Evolutionary conservation across 2,329 filamentous ascomycete genomes (phyloP), one percentile per base, ranked within the genome.

Genomic region (Talaromyces sp.): DNA sequence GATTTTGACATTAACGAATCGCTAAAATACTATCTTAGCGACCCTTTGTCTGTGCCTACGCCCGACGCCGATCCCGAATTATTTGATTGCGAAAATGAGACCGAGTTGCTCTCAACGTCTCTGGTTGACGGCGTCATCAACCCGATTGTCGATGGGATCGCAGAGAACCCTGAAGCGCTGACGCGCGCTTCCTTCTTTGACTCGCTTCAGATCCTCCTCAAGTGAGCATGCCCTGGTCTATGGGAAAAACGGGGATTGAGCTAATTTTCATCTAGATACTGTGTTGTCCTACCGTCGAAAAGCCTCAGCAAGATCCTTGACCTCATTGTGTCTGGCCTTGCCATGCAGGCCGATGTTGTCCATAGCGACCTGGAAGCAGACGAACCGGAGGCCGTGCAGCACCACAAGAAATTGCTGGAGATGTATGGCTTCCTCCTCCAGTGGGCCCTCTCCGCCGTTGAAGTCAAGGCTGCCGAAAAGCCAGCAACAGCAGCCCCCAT

Each of bases 1-100:
- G 85, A 89, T 72, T 99, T 99, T 80, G 91, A 98, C 76, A 91
- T 99, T 78, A 96, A 97, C 76, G 90, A 96, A 81, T 92, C 92
- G 67, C 89, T 98, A 76, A 97, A 96, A 83, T 86, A 91, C 75
- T 99, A 97, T 79, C 91, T 97, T 85, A 96, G 92, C 78, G 94
- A 98, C 75, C 94, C 95, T 8, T 82, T 87, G 53, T 85, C 87
- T 44, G 90, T 98, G 61, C 82, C 89, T 7, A 97, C 93, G 2
- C 88, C 90, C 51, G 94, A 98, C 75, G 95, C 93, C 61, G 90
- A 95, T 68, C 78, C 87, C 52, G 86, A 89, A 63, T 86, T 99
- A 23, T 83, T 92, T 69, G 94, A 98, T 74, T 96, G 91, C 84
- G 95, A 98, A 80, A 90, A 90, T 75, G 92, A 97, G 69, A 90